Base-by-base conservation (phyloP, 1,284 basidiomycete species). In the Fomitopsis palustris region DNA sequence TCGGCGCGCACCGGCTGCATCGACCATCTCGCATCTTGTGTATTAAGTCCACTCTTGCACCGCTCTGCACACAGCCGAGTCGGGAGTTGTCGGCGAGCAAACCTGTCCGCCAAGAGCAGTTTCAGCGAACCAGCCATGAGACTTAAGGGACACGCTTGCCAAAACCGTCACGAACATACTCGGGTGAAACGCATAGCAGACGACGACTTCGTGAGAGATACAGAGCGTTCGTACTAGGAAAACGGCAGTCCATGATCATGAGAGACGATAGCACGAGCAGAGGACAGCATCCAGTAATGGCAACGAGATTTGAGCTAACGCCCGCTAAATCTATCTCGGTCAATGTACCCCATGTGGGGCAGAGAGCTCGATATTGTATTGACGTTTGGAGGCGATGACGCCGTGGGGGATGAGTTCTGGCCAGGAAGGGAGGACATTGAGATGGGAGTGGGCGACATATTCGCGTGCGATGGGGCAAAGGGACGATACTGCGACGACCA, bases 331-430 rank as follows among this genome's bases (percentile, higher is more conserved):
- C 64, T 62, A 54, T 45, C 35, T 49, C 65, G 62, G 8, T 65
- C 65, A 64, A 65, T 65, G 42, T 65, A 65, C 29, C 42, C 52
- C 56, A 65, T 59, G 17, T 58, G 63, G 16, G 63, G 53, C 1
- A 29, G n/a, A 17, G 65, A 54, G 17, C 53, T 53, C n/a, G 62
- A 41, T 23, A 58, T 60, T 6, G 64, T 49, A 25, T 55, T 54
- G n/a, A 63, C 52, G n/a, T 63, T 59, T 21, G 64, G 55, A 16
- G 65, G 64, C 7, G 62, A 64, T 9, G 57, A 43, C 35, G 45
- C 49, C 57, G 59, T 60, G 6, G 62, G 53, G 17, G 64, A 58
- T 16, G 62, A 45, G 37, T 31, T 23, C 3, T 52, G 49, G 29
- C 19, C 35, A 35, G 47, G 64, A 19, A 66, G 38, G 3, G 62